Percentiles rank a stretch among this genome's conserved stretches.
Conservation (phyloP, 2,329 filamentous ascomycete genomes). For the Periconia sp. region DNA sequence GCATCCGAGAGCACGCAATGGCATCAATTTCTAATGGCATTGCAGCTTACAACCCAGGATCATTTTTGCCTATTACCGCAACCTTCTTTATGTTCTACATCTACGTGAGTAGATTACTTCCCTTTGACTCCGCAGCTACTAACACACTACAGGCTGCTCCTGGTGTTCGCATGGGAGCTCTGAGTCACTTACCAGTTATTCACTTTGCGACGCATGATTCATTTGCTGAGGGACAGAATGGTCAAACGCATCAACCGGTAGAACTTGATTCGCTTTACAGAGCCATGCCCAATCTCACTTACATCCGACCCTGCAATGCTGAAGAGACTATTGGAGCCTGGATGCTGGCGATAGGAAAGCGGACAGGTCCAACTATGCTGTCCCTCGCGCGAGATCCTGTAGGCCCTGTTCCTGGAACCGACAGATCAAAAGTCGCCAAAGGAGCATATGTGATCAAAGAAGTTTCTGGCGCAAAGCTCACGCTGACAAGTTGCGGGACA, state of each 20-base stretch:
- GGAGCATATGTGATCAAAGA: no score
- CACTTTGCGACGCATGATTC: slow-evolving; percentile 99
- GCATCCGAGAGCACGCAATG: slow-evolving; percentile 92
- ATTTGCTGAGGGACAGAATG: slow-evolving; percentile 98
- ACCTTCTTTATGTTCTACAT: slow-evolving; percentile 99
- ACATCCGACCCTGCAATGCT: slow-evolving; percentile 97
- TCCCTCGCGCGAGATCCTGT: no score
- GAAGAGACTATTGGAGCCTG: no score
- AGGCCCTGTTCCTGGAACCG: no score
- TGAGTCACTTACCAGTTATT: slow-evolving; percentile 88
- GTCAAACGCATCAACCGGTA: slow-evolving; percentile 97
- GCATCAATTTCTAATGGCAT: slow-evolving; percentile 94
- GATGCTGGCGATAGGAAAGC: no score
- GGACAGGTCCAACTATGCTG: no score
- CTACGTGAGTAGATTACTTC: no score
- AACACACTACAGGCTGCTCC: no score
- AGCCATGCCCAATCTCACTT: slow-evolving; percentile 97
- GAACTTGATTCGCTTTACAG: slow-evolving; percentile 98
- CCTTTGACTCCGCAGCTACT: no score
- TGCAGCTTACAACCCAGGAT: slow-evolving; percentile 91
- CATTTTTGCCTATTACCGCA: slow-evolving; percentile 88
- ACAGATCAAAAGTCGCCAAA: no score
- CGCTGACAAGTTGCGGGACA: no score
- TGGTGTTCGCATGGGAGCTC: slow-evolving; percentile 88
- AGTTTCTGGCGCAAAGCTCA: no score